Evolutionary conservation across 2,329 filamentous ascomycete species (phyloP), one percentile per base, ranked within the genome.

Genomic region (Stemphylium lycopersici): DNA sequence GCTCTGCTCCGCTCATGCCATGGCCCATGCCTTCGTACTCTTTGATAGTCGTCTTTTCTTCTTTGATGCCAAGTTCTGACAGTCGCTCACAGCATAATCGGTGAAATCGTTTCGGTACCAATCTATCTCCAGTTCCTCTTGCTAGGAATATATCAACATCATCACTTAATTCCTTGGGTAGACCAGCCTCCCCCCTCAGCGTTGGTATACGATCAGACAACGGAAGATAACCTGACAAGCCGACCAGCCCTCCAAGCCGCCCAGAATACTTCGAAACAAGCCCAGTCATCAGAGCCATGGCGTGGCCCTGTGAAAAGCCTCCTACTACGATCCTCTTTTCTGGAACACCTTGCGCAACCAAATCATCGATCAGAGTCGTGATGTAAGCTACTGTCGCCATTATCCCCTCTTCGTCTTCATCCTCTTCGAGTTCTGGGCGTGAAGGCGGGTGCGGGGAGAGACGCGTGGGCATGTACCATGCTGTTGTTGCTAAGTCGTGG

Each of bases 1-100:
- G 61, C 59, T 81, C 76, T 11, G 71, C 61, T 10, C 76, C 76
- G 49, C 61, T 71, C 33, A 80, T 72, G 8, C 70, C 69, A 71
- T 83, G 81, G 1, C 76, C 79, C 67, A 82, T 69, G 0, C 77
- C 78, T 44, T 81, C 77, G 66, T 83, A 83, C 57, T 80, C 79
- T 51, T 79, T 72, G 20, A 77, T 63, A 22, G 76, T 75, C 36
- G 80, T 57, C 40, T 63, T 65, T 20, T 72, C 73, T 65, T 78
- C 52, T 51, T 70, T 69, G 39, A 79, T 69, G 0, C 77, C 76
- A 47, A 79, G 59, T 20, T 72, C 73, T 50, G 70, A 66, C 52
- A 79, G 65, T 39, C 71, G 74, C 57, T 79, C 75, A 52, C 77
- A 58, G 48, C 74, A 81, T 26, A 80, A 61, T 22, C 76, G 73